phyloP scores from a whole-genome alignment of 371 early-diverging fungal genomes.

The Nematocida sp. region DNA sequence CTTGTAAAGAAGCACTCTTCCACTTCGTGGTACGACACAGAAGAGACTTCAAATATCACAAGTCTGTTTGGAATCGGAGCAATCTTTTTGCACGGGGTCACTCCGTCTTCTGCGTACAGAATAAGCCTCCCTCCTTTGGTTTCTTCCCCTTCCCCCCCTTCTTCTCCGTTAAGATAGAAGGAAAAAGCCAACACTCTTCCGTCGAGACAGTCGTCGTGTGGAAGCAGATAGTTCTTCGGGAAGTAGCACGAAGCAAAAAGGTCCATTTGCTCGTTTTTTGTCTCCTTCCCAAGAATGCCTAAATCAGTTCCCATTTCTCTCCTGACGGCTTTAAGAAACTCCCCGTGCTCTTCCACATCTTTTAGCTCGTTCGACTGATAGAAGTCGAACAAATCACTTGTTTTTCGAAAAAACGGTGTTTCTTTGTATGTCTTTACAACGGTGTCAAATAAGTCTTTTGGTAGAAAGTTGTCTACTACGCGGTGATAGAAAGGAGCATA shows the following conservation, averaged over 20 bases:
- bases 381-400: slow-evolving; percentile 63
- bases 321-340: slow-evolving; percentile 50
- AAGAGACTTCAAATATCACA: slow-evolving; percentile 64
- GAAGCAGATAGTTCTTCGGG: slow-evolving; percentile 60
- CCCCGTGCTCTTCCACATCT: slow-evolving; percentile 24
- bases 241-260: slow-evolving; percentile 63
- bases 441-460: slow-evolving; percentile 5
- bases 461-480: slow-evolving; percentile 47
- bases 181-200: slow-evolving; percentile 62
- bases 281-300: slow-evolving; percentile 17
- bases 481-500: slow-evolving; percentile 36
- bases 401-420: slow-evolving; percentile 44
- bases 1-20: slow-evolving; percentile 44
- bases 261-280: slow-evolving; percentile 25
- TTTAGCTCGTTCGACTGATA: slow-evolving; percentile 62
- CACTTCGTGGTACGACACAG: slow-evolving; percentile 64
- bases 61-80: slow-evolving; percentile 57
- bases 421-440: background rate
- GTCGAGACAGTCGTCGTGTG: slow-evolving; percentile 64
- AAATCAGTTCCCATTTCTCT: background rate
- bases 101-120: slow-evolving; percentile 59
- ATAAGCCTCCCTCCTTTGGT: slow-evolving; percentile 51
- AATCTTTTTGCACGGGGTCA: slow-evolving; percentile 50
- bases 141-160: background rate
- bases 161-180: slow-evolving; percentile 58